These are phyloP conservation scores for Phytophthora macrochlamydospora DNA, from an alignment of 352 stramenopile species.

Conservation along the genomic window DNA sequence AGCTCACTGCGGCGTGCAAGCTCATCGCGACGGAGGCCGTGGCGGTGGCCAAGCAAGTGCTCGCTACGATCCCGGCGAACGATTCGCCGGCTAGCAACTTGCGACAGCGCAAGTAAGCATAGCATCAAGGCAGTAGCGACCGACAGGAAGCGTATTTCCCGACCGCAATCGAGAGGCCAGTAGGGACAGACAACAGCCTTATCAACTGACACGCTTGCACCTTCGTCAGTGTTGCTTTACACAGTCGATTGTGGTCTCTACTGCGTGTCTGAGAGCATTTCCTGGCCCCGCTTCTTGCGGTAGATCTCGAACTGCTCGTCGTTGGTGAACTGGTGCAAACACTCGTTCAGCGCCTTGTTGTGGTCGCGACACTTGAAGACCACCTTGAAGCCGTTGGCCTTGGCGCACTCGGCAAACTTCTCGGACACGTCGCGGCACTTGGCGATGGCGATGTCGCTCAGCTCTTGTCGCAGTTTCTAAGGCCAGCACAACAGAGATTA, in stretches of 20 bases:
- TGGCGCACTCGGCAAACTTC: constrained; percentile 72
- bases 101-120: constrained; percentile 49
- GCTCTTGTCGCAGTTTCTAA: constrained; percentile 82
- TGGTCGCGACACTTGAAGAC: constrained; percentile 74
- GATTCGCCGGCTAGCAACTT: constrained; percentile 27
- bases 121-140: not conserved
- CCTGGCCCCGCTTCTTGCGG: constrained; percentile 62
- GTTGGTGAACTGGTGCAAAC: constrained; percentile 82
- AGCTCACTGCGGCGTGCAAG: constrained; percentile 63
- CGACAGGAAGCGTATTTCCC: constrained; percentile 1
- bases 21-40: constrained; percentile 63
- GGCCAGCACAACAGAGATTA: constrained; percentile 1
- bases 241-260: constrained; percentile 10
- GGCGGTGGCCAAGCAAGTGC: constrained; percentile 49
- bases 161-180: not conserved
- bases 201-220: constrained; percentile 23
- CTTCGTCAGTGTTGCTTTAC: constrained; percentile 6
- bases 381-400: constrained; percentile 71
- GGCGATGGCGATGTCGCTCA: constrained; percentile 82
- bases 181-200: constrained; percentile 1
- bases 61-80: constrained; percentile 38
- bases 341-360: constrained; percentile 83
- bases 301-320: constrained; percentile 74
- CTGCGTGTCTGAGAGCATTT: constrained; percentile 42
- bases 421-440: constrained; percentile 67